Evolutionary conservation across 108 stramenopile species (phyloP), one percentile per base, ranked within the genome.

Genomic region (Skeletonema costatum): DNA sequence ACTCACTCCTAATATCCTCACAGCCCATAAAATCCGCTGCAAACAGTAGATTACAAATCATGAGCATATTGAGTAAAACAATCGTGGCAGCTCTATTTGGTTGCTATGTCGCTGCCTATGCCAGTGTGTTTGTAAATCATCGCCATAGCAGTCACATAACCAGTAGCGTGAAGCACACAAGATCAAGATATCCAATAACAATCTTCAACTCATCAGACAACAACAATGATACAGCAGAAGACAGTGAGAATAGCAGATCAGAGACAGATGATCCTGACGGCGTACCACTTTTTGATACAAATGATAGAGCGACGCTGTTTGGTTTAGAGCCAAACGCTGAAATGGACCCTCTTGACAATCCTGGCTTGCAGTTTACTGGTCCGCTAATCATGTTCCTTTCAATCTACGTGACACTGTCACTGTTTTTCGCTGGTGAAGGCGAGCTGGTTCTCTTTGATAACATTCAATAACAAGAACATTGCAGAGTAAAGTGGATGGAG

Each of bases 301-400:
- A 73, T 11, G 63, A 64, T 19, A 19, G 38, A 62, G 71, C 70
- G 7, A 82, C 81, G 11, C 30, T 82, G 17, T 82, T 82, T 51
- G 81, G 81, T 4, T 38, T 82, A 17, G 76, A 77, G 32, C 81
- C 81, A 16, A 82, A 82, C 13, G 61, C 75, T 12, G 81, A 82
- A 13, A 3, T 76, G 5, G 75, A 77, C 42, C 33, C 76, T 35
- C 17, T 82, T 10, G 81, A 82, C 61, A 77, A 72, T 39, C 53
- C 53, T 29, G 81, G 81, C 0, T 50, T 82, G 48, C 19, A 21
- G 7, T 82, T 82, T 32, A 77, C 76, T 1, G 81, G 81, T 6
- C 81, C 81, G 0, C 31, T 82, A 3, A 82, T 82, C 9, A 39
- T 82, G 41, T 64, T 80, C 4, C 31, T 39, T 0, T 73, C 71